phyloP scores from a whole-genome alignment of 2,329 filamentous ascomycete species.

The Teratosphaeria zuluensis region DNA sequence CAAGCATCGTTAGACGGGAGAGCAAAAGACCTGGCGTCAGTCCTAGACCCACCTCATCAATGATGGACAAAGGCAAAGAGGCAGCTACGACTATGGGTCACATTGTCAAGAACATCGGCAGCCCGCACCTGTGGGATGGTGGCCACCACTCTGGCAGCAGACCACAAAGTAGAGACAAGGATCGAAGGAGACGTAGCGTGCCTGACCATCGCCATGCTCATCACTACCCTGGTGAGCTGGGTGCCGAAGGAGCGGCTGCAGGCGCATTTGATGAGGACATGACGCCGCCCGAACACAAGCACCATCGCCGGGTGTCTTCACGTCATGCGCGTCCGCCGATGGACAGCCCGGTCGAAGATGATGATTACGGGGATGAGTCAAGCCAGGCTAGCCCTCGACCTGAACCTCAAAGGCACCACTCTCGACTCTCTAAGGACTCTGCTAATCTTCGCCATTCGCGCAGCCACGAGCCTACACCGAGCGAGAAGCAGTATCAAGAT shows the following conservation, averaged over 20 bases:
- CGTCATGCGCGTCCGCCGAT: neutral
- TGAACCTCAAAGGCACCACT: slow-evolving; percentile 15
- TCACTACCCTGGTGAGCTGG: slow-evolving; percentile 12
- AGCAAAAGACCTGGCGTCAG: slow-evolving; percentile 24
- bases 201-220: slow-evolving; percentile 14
- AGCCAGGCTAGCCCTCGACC: slow-evolving; percentile 2
- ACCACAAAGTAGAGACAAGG: slow-evolving; percentile 10
- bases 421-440: slow-evolving; percentile 22
- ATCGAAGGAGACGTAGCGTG: slow-evolving; percentile 12
- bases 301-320: slow-evolving; percentile 4
- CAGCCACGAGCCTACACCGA: slow-evolving; percentile 33
- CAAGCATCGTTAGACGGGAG: slow-evolving; percentile 33
- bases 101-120: slow-evolving; percentile 26
- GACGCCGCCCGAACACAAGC: slow-evolving; percentile 3
- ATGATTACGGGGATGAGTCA: slow-evolving; percentile 5
- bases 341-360: slow-evolving; percentile 2
- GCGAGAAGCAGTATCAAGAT: slow-evolving; percentile 19
- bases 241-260: neutral
- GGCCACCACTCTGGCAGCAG: slow-evolving; percentile 13
- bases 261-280: slow-evolving; percentile 1
- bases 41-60: slow-evolving; percentile 17
- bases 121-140: slow-evolving; percentile 28
- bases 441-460: slow-evolving; percentile 29
- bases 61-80: slow-evolving; percentile 28
- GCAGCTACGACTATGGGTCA: slow-evolving; percentile 26